Evolutionary conservation across 257 asterid genomes (phyloP), one percentile per base, ranked within the genome.

Genomic region (Lycium ferocissimum): DNA sequence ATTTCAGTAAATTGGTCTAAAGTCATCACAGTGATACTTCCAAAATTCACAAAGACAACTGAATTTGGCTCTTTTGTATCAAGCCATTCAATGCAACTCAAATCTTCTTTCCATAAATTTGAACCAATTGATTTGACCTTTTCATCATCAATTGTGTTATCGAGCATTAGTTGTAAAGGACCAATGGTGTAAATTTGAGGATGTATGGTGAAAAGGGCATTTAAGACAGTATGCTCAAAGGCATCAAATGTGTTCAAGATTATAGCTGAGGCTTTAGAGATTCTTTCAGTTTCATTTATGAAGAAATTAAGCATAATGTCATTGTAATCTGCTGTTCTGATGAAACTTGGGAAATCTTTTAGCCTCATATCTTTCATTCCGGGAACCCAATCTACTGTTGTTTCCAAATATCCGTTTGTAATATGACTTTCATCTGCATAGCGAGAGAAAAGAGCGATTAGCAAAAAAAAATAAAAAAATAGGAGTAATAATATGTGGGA

Each of bases 211-310:
- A 1, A 3, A 65, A 82, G 85, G 53, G 58, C 76, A 6, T 63
- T 14, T 9, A 82, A 5, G 56, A 20, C 78, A 18, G 18, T 22
- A 7, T 26, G 45, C 9, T 82, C 85, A 18, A 82, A 35, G 8
- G 22, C 79, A 47, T 82, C 79, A 40, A 82, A 61, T 51, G 85
- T 65, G 59, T 82, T 82, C 37, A 65, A 20, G 43, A 82, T 35
- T 47, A 82, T 45, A 20, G 85, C 85, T 14, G 79, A 63, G 37
- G 85, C 85, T 66, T 65, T 82, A 53, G 61, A 37, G 10, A 65
- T 15, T 40, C 45, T 62, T 54, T 26, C 62, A 43, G 59, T 37
- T 82, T 62, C 85, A 43, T 20, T 13, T 1, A 82, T 47, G 73
- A 35, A 45, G 45, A 47, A 82, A 61, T 82, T 35, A 37, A 62